Percentiles rank a stretch among this genome's conserved stretches.
Conservation (phyloP, 306 rosid species). For the Quercus cerris region DNA sequence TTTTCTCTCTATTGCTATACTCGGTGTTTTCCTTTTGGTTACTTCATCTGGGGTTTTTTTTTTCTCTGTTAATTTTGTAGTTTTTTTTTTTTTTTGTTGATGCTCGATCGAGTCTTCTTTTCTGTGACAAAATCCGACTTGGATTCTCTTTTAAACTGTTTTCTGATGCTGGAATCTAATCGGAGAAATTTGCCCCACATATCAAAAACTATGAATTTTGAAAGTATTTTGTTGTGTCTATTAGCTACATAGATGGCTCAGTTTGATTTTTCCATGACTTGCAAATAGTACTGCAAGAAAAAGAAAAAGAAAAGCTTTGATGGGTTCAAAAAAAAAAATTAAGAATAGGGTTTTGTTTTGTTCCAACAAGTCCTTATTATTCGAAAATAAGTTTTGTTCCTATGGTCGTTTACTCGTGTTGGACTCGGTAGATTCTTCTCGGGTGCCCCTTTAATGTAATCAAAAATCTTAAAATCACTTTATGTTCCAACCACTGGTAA, state of each 20-base stretch:
- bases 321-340: not conserved
- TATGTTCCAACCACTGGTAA: slow-evolving; percentile 31
- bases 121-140: slow-evolving; percentile 8
- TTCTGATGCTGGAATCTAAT: not conserved
- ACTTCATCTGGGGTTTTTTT: not conserved
- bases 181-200: slow-evolving; percentile 1
- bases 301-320: no score
- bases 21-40: not conserved
- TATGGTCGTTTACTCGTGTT: slow-evolving; percentile 21
- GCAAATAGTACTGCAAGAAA: not conserved
- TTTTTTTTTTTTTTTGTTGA: not conserved
- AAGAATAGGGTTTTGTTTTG: slow-evolving; percentile 27
- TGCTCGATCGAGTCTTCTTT: not conserved
- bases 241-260: not conserved
- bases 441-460: slow-evolving; percentile 28
- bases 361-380: slow-evolving; percentile 10
- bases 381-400: slow-evolving; percentile 6
- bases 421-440: slow-evolving; percentile 40
- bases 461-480: slow-evolving; percentile 4
- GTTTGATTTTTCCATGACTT: not conserved
- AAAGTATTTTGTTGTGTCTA: not conserved
- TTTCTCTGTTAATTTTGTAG: not conserved
- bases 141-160: not conserved
- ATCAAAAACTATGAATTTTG: slow-evolving; percentile 7
- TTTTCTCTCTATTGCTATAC: not conserved